Base-by-base conservation (phyloP, 148 eudicot species). In the Rhododendron williamsianum region DNA sequence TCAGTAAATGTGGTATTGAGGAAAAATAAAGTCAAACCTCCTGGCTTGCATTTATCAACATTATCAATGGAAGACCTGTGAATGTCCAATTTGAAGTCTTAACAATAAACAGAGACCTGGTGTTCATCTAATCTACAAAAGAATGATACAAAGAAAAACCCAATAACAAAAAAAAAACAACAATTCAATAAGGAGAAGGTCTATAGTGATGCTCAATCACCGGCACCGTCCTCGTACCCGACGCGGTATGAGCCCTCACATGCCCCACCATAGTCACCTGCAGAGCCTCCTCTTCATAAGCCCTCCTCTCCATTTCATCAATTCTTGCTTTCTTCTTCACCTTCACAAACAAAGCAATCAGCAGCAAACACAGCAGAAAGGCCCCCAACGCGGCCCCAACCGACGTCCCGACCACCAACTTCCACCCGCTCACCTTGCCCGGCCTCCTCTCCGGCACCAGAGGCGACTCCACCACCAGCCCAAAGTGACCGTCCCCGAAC, bases 211-310 rank as follows among this genome's bases (percentile, higher is more conserved):
- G 91, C 83, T 94, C 93, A 83, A 93, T 93, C 35, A 84, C 89
- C 11, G 96, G 98, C 4, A 82, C 84, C 13, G 98, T 93, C 87
- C 98, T 84, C 38, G 93, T 93, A 11, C 82, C 86, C 41, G 93
- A 65, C 7, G 98, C 96, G 33, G 87, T 89, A 0, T 87, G 92
- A 77, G 98, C 94, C 78, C 98, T 93, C 30, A 97, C 95, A 84
- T 97, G 98, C 19, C 98, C 98, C 41, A 97, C 98, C 98, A 95
- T 97, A 5, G 93, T 92, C 35, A 97, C 99, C 87, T 92, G 92
- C 80, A 97, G 86, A 46, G 98, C 99, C 80, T 97, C 99, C 72
- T 97, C 99, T 76, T 95, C 93, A 84, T 95, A 97, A 51, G 99
- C 98, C 88, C 92, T 90, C 83, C 99, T 91, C 76, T 91, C 98